Evolutionary conservation across 768 basidiomycete genomes (phyloP), one percentile per base, ranked within the genome.

Genomic region (Austroboletus festivus): DNA sequence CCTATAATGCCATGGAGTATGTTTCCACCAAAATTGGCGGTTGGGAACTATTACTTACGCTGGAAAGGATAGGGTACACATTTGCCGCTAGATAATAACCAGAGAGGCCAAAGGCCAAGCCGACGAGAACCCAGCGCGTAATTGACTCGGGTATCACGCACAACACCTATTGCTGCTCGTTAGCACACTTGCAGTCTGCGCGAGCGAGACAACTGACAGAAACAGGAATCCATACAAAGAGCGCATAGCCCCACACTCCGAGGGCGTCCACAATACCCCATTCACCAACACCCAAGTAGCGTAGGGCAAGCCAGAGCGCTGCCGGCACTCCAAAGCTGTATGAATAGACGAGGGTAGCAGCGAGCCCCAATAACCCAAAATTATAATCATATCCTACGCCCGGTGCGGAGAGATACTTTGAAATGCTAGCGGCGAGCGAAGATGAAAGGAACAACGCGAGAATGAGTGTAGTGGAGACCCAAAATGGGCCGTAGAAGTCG

Each of bases 391-490:
- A 83, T 30, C 73, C 73, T 19, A 70, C 58, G 3, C 67, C 72
- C 3, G 78, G 70, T 21, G 77, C 70, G 23, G 89, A 87, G 34
- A 97, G 80, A 69, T 93, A 97, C n/a, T 82, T 78, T 2, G 86
- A 75, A 56, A 98, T 86, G 40, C 91, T 91, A 15, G 90, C 83
- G 8, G 86, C 90, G 33, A 98, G 84, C 28, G 90, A 93, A 2
- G 95, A 96, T 21, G 89, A 94, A 49, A 96, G 81, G 74, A 94
- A 97, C 50, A 97, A 82, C 0, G 86, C 78, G 63, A 98, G 91
- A 38, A 96, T 86, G 53, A 99, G 82, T 1, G 95, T 98, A 1
- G 93, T 95, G 31, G 96, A 79, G 1, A 94, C 92, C 95, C 95
- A 99, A 73, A 99, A 97, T 1, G 95, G 93, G 0, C 94, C 94